Evolutionary conservation across 805 yeast species (phyloP).

Genomic region (Saccharomycopsis sp.): DNA sequence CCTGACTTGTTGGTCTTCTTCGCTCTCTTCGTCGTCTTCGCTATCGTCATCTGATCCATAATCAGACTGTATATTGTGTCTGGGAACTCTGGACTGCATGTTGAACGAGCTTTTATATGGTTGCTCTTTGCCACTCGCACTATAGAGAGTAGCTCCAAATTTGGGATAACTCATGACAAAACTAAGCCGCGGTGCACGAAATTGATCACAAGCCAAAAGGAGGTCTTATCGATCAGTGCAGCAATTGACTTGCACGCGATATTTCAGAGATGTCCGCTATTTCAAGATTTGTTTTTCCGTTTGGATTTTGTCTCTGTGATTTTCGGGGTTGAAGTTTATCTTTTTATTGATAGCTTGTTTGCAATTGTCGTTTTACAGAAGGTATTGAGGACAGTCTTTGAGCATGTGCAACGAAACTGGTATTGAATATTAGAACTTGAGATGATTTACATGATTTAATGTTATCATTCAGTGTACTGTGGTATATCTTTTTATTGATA

Average conservation of each 20-base stretch:
- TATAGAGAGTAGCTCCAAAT: neutral
- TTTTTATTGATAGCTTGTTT: too few relatives aligned
- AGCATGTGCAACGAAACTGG: too few relatives aligned
- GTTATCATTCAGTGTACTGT: too few relatives aligned
- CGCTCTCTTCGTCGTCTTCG: neutral
- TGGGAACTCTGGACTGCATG: neutral
- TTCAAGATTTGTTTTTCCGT: too few relatives aligned
- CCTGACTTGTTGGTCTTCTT: neutral
- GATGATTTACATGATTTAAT: too few relatives aligned
- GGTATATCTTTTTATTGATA: too few relatives aligned
- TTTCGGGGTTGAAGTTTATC: too few relatives aligned
- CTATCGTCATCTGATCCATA: neutral
- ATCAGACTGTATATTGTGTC: neutral
- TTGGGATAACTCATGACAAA: neutral
- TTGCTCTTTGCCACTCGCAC: neutral
- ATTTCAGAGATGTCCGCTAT: too few relatives aligned
- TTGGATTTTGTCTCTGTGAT: too few relatives aligned
- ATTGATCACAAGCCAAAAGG: neutral
- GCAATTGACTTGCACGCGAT: neutral
- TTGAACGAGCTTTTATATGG: neutral
- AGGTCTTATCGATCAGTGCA: neutral
- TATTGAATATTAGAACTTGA: too few relatives aligned
- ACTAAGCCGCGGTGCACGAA: neutral
- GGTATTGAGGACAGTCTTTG: too few relatives aligned
- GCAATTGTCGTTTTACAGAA: too few relatives aligned